Evolutionary conservation across 1,284 basidiomycete species (phyloP), one percentile per base, ranked within the genome.

Genomic region (Boletellus sp.): DNA sequence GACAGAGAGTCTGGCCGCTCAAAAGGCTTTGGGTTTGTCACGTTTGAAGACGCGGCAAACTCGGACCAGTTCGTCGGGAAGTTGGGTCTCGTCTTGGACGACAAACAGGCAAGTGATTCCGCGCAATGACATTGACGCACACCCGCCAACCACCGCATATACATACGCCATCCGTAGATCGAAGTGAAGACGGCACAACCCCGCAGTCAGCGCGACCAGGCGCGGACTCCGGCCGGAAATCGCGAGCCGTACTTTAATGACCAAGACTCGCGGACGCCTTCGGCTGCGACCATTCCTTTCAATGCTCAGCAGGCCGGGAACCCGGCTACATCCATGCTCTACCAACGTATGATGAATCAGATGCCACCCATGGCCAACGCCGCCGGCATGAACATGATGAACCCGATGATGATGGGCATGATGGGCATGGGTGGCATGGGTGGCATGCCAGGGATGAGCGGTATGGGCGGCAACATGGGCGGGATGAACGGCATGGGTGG

Each of bases 21-120:
- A 26, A 93, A 96, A 65, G 93, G 94, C 2, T 97, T 95, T 59
- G 93, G 93, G 1, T 97, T 97, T 62, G 86, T 96, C 30, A 96
- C 93, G 0, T 96, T 93, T 67, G 86, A 91, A 63, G 89, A 92
- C 55, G 80, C 84, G 24, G 76, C 72, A 36, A 83, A 84, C 55
- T 83, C 88, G 13, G 85, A 89, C 38, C 81, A 83, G 53, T 77
- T 89, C 11, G 82, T 92, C 53, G 83, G 82, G 5, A 82, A 86
- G 61, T 70, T 80, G 24, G 85, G 85, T 19, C 75, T 91, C 32
- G 74, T 86, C 39, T 69, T 93, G 43, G 90, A 93, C 58, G 90
- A 90, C 49, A 90, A 91, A 63, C 78, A 86, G 78, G 89, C 86
- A 51, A 49, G 70, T 62, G 8, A 30, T 38, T 21, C 24, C 6